Percentiles rank a stretch among this genome's conserved stretches.
phyloP scores from a whole-genome alignment of 2,329 filamentous ascomycete genomes.

The Tolypocladium ophioglossoides region DNA sequence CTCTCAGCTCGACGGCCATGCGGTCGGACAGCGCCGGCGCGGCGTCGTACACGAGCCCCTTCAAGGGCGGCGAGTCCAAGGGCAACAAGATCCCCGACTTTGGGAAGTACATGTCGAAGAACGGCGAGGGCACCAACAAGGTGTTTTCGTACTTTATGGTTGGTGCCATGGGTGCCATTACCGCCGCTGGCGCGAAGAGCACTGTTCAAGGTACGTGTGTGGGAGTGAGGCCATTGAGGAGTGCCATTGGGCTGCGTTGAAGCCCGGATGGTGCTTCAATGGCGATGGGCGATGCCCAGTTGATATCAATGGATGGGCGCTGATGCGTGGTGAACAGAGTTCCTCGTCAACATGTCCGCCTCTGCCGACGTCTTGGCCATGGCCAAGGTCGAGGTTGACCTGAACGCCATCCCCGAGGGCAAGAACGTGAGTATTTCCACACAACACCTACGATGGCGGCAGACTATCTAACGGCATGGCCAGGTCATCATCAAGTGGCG shows the following conservation, averaged over 20 bases:
- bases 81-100: slow-evolving; percentile 76
- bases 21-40: slow-evolving; percentile 36
- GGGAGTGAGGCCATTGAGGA: neutral
- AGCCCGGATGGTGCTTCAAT: slow-evolving; percentile 2
- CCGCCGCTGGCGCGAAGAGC: slow-evolving; percentile 90
- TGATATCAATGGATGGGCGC: slow-evolving; percentile 16
- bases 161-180: slow-evolving; percentile 83
- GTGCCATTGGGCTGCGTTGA: slow-evolving; percentile 15
- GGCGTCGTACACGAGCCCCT: slow-evolving; percentile 49
- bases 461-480: neutral
- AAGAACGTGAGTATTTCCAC: slow-evolving; percentile 70
- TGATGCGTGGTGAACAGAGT: slow-evolving; percentile 52
- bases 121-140: slow-evolving; percentile 62
- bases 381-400: slow-evolving; percentile 98
- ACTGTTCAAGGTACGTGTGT: slow-evolving; percentile 81
- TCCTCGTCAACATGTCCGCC: slow-evolving; percentile 99
- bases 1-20: slow-evolving; percentile 44
- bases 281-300: neutral
- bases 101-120: slow-evolving; percentile 71
- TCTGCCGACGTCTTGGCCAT: slow-evolving; percentile 97
- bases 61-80: slow-evolving; percentile 48
- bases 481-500: slow-evolving; percentile 99
- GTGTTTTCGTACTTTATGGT: slow-evolving; percentile 98
- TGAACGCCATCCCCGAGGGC: slow-evolving; percentile 87
- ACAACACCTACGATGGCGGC: slow-evolving; percentile 1